Percentiles rank a stretch among this genome's conserved stretches.
Evolutionary conservation across 352 stramenopile species (phyloP).

Genomic region (Phytophthora chlamydospora): DNA sequence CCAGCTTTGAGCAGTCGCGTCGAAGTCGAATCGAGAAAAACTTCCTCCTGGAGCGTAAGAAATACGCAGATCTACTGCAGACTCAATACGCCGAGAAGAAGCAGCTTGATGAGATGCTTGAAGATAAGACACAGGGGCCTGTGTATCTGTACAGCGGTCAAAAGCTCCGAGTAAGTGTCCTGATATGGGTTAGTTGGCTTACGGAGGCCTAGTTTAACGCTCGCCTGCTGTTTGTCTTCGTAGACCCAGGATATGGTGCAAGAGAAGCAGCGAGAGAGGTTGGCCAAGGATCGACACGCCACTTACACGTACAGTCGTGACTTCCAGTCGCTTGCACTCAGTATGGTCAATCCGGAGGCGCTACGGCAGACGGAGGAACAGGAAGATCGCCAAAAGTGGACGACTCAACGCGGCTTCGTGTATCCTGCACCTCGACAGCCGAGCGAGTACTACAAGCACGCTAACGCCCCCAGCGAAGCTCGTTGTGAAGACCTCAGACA

Average conservation of each 20-base stretch:
- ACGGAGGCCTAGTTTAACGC: background rate
- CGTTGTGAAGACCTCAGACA: conserved; percentile 83
- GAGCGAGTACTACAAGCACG: conserved; percentile 77
- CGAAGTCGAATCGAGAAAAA: conserved; percentile 58
- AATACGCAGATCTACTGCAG: conserved; percentile 33
- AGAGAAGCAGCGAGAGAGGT: conserved; percentile 68
- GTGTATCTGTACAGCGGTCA: conserved; percentile 91
- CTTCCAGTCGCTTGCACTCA: conserved; percentile 88
- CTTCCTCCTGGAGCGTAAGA: conserved; percentile 60
- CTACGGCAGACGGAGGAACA: conserved; percentile 57
- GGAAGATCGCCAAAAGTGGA: conserved; percentile 68
- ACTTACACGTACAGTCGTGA: conserved; percentile 89
- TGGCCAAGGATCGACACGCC: conserved; percentile 43
- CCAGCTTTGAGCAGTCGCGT: conserved; percentile 61
- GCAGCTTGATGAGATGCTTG: conserved; percentile 31
- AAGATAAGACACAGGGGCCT: conserved; percentile 36
- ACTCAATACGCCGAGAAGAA: conserved; percentile 50
- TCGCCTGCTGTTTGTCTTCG: conserved; percentile 1
- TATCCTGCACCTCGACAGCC: conserved; percentile 78
- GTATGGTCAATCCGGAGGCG: conserved; percentile 76
- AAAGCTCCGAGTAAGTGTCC: conserved; percentile 68
- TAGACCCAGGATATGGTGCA: conserved; percentile 88
- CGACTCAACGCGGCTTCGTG: conserved; percentile 87
- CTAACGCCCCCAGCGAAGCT: conserved; percentile 71
- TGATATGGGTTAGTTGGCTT: background rate